Base-by-base conservation (phyloP, 495 filamentous ascomycete genomes). In the Pseudevernia furfuracea region DNA sequence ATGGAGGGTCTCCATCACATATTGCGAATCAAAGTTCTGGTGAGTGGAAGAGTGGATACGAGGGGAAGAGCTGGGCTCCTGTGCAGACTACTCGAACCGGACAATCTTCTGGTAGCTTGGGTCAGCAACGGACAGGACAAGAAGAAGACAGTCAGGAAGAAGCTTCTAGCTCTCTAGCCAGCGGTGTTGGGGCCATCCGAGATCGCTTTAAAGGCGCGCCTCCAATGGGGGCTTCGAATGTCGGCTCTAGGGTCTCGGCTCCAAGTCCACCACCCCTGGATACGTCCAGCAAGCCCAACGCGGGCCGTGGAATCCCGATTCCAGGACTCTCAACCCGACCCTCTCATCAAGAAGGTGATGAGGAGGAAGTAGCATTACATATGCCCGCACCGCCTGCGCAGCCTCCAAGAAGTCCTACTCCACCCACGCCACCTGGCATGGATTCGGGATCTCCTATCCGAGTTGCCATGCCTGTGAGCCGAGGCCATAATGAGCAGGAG, bases 31-130 rank as follows among this genome's bases (percentile, higher is more conserved):
- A 96, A 71, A 76, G 74, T 46, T 92, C 88, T 70, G 91, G 88
- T 46, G 86, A 87, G 65, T 96, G 91, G 91, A 91, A 90, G 79
- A 95, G 91, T 73, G 88, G 89, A 11, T 96, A 97, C 67, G 79
- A 79, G 25, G 92, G 92, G 21, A 96, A 95, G 75, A 84, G 84
- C 17, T 96, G 92, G 90, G 91, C 86, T 15, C 80, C 93, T 0
- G 88, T 96, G 36, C 84, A 89, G 61, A 89, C 89, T 3, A 84
- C 82, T 19, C 75, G 83, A 52, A 91, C 84, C 56, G 87, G 87
- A 9, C 85, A 84, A 57, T 86, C 86, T 55, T 77, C 78, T 6
- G 82, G 87, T 48, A 83, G 79, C 59, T 74, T 83, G 28, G 78
- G 79, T 39, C 76, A 85, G 56, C 85, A 88, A 66, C 74, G 75